Conservation (phyloP, 2,329 filamentous ascomycete species). For the Lojkania enalia region DNA sequence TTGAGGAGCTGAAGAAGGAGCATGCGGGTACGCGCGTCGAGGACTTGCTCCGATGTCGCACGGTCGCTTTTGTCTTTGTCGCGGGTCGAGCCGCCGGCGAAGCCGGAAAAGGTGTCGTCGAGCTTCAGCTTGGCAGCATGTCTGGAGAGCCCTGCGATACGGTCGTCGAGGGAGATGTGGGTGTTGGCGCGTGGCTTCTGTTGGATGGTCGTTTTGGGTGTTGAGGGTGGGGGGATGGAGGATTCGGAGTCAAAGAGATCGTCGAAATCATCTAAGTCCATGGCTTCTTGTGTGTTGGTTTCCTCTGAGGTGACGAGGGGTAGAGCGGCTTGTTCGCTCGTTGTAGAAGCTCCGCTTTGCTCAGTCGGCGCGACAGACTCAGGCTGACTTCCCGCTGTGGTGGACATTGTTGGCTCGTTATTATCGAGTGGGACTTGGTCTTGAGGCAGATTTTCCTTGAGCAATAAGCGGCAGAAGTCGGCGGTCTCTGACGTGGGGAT, state of each 20-base stretch:
- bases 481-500: too few relatives aligned
- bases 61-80: slow-evolving; percentile 89
- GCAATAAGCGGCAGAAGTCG: too few relatives aligned
- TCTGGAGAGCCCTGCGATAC: slow-evolving; percentile 79
- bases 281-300: too few relatives aligned
- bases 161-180: slow-evolving; percentile 78
- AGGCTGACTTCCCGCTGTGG: too few relatives aligned
- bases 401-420: too few relatives aligned
- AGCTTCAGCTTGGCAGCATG: slow-evolving; percentile 86
- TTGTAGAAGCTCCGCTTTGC: too few relatives aligned
- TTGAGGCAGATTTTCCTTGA: too few relatives aligned
- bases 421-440: too few relatives aligned
- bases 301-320: too few relatives aligned
- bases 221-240: slow-evolving; percentile 57
- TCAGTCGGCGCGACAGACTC: too few relatives aligned
- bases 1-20: slow-evolving; percentile 97
- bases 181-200: slow-evolving; percentile 75
- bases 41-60: slow-evolving; percentile 90
- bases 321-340: too few relatives aligned
- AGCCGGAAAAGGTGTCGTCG: slow-evolving; percentile 61
- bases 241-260: slow-evolving; percentile 66
- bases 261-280: too few relatives aligned
- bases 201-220: slow-evolving; percentile 75
- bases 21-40: slow-evolving; percentile 93
- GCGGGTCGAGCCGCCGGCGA: slow-evolving; percentile 48